A percentile compares a stretch with the other conserved stretches of the same genome.
These are phyloP conservation scores for Salvia splendens DNA, from an alignment of 257 asterid species.

Conservation along the genomic window DNA sequence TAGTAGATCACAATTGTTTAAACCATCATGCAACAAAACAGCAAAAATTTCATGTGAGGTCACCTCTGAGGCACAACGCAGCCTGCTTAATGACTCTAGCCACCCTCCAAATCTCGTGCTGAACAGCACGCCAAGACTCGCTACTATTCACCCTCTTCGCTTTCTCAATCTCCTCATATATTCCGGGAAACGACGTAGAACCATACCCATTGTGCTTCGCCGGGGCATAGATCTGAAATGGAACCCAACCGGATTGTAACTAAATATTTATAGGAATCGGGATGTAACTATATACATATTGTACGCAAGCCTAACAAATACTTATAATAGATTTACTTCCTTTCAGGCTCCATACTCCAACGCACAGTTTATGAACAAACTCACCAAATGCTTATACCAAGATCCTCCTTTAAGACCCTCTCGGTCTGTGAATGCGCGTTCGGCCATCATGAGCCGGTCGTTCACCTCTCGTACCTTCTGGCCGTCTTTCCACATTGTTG, in stretches of 20 bases:
- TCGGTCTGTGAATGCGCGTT: constrained; percentile 73
- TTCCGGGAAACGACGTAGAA: constrained; percentile 69
- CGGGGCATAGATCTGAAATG: constrained; percentile 75
- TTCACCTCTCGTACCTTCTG: constrained; percentile 63
- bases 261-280: too few species aligned
- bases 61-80: constrained; percentile 64
- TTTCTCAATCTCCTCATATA: constrained; percentile 61
- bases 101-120: constrained; percentile 87
- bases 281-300: too few species aligned
- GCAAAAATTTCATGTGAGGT: constrained; percentile 42
- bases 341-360: too few species aligned
- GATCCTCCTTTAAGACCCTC: constrained; percentile 71
- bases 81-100: constrained; percentile 82
- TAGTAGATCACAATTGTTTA: background rate
- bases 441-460: constrained; percentile 81
- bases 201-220: constrained; percentile 73
- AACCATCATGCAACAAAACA: background rate
- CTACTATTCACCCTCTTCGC: constrained; percentile 49
- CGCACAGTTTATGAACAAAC: constrained; percentile 16
- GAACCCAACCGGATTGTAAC: background rate
- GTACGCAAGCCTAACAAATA: too few species aligned
- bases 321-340: too few species aligned
- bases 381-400: constrained; percentile 88
- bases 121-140: constrained; percentile 61
- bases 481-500: constrained; percentile 36